Percentiles rank a stretch among this genome's conserved stretches.
phyloP scores from a whole-genome alignment of 2,329 filamentous ascomycete genomes.

The Neocatenulostroma microsporum region DNA sequence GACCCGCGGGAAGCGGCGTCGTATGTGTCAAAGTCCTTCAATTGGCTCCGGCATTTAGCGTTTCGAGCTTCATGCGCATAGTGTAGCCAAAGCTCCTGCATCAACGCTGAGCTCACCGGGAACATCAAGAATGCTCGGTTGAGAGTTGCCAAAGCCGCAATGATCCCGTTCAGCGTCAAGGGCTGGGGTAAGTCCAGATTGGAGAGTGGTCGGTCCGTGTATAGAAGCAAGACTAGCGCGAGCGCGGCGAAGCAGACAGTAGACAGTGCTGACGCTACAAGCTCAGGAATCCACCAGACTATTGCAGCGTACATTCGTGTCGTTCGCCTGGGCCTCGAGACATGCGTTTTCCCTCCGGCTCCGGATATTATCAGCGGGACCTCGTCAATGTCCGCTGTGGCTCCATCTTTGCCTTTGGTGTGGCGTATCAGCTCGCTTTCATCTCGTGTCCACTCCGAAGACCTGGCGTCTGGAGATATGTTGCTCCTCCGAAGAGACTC shows the following conservation, averaged over 20 bases:
- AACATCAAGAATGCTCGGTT: conserved; percentile 4
- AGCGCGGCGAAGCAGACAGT: background rate
- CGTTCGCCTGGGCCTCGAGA: no score
- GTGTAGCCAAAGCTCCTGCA: conserved; percentile 4
- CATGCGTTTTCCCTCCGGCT: no score
- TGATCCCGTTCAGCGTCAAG: conserved; percentile 1
- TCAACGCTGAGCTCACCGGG: conserved; percentile 3
- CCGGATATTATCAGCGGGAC: no score
- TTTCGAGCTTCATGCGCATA: conserved; percentile 1
- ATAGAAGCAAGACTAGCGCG: background rate
- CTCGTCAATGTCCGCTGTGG: no score
- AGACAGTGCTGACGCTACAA: background rate
- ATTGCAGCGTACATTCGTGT: no score
- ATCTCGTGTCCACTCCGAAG: no score
- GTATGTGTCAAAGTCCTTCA: background rate
- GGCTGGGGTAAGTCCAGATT: background rate
- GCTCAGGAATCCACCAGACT: conserved; percentile 1
- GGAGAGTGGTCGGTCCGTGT: background rate
- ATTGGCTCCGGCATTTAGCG: background rate
- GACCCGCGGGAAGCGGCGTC: background rate
- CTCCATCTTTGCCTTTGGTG: no score
- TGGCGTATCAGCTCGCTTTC: no score
- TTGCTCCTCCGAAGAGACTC: no score
- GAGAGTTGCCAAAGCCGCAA: conserved; percentile 2
- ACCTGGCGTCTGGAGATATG: no score